These are phyloP conservation scores for Pezicula neosporulosa DNA, from an alignment of 2,329 filamentous ascomycete species.

Conservation along the genomic window DNA sequence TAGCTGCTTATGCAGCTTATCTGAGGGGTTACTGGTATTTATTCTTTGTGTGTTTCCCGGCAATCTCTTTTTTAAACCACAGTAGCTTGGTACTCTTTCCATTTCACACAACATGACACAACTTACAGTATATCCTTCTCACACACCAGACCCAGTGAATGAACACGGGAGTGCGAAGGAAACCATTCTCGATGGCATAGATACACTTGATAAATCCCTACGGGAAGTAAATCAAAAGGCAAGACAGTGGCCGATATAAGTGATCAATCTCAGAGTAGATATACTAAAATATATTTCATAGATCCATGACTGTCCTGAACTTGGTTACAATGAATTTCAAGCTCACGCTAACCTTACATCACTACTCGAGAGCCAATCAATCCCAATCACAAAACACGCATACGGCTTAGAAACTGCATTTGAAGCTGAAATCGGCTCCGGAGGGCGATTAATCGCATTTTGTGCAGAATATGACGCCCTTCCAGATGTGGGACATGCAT, in stretches of 20 bases:
- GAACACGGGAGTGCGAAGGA: background rate
- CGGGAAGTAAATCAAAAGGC: background rate
- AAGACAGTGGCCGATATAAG: background rate
- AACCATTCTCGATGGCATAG: background rate
- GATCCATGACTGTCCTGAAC: constrained; percentile 43
- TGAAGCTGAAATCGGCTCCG: constrained; percentile 38
- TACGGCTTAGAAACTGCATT: constrained; percentile 49
- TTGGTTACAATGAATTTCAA: constrained; percentile 44
- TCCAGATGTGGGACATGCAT: constrained; percentile 38
- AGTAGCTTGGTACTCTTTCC: background rate
- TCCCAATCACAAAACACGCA: constrained; percentile 41
- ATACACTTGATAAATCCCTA: background rate
- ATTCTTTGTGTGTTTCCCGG: background rate
- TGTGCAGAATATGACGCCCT: constrained; percentile 44
- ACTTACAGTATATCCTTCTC: background rate
- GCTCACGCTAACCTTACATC: constrained; percentile 45
- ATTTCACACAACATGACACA: background rate
- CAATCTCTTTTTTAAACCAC: no score
- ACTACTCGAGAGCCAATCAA: constrained; percentile 40
- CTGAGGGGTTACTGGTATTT: background rate
- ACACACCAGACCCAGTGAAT: background rate
- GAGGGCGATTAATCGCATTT: constrained; percentile 35
- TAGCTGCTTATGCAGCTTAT: background rate
- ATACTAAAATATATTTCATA: constrained; percentile 4
- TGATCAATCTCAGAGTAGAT: background rate